Conservation (phyloP, 2,329 filamentous ascomycete genomes). For the Scorias spongiosa region DNA sequence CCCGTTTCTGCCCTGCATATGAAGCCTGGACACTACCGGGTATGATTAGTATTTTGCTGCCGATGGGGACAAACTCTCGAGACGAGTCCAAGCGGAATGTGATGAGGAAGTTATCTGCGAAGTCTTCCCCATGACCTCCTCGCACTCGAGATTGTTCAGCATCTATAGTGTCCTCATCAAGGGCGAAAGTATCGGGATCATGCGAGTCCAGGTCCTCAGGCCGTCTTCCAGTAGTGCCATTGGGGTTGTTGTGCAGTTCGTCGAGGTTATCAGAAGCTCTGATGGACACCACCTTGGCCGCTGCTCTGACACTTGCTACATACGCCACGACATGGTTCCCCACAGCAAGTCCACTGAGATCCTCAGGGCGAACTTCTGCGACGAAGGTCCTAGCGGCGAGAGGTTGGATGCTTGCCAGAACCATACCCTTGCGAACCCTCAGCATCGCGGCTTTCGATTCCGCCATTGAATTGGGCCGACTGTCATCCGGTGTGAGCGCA, state of each 20-base stretch:
- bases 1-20: conserved; percentile 38
- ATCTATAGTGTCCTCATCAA: conserved; percentile 10
- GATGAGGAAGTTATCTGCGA: conserved; percentile 32
- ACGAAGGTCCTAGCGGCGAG: conserved; percentile 36
- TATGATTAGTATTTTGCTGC: conserved; percentile 54
- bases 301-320: conserved; percentile 69
- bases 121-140: conserved; percentile 3
- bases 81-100: conserved; percentile 53
- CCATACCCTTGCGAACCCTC: conserved; percentile 61
- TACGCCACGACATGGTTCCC: conserved; percentile 69
- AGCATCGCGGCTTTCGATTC: conserved; percentile 10
- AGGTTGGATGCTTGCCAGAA: conserved; percentile 48
- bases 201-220: background rate
- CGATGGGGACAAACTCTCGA: conserved; percentile 59
- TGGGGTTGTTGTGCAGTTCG: conserved; percentile 5
- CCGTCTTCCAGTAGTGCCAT: conserved; percentile 17
- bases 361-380: conserved; percentile 52
- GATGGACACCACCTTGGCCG: conserved; percentile 52
- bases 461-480: background rate
- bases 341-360: conserved; percentile 46
- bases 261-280: conserved; percentile 17
- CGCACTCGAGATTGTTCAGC: background rate
- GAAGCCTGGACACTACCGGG: conserved; percentile 52
- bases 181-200: conserved; percentile 9
- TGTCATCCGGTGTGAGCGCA: conserved; percentile 46